A percentile compares a stretch with the other conserved stretches of the same genome.
Evolutionary conservation across 208 protist species (phyloP).

Genomic region (Leishmania major): DNA sequence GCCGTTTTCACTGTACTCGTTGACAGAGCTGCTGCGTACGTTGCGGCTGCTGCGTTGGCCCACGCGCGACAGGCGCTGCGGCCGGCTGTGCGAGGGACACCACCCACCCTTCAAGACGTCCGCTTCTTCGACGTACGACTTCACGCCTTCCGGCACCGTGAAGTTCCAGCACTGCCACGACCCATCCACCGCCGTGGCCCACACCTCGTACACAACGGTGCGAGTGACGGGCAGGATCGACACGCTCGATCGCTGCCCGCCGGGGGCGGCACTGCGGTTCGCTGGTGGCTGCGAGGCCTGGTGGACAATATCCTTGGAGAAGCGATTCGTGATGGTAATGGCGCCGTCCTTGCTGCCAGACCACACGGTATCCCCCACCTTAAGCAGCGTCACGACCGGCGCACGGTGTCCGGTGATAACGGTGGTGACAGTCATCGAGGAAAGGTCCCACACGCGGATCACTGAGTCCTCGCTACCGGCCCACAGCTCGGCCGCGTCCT

Average conservation of each 20-base stretch:
- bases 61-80: constrained; percentile 23
- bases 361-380: constrained; percentile 69
- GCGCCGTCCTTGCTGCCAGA: constrained; percentile 68
- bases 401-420: constrained; percentile 49
- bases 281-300: constrained; percentile 39
- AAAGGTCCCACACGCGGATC: constrained; percentile 66
- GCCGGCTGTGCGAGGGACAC: constrained; percentile 22
- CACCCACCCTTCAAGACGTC: constrained; percentile 9
- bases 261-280: constrained; percentile 8
- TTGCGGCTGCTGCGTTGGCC: constrained; percentile 8
- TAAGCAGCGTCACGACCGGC: constrained; percentile 50
- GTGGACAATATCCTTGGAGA: constrained; percentile 44
- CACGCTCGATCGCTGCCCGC: constrained; percentile 28
- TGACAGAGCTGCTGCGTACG: constrained; percentile 5
- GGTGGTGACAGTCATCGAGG: constrained; percentile 37
- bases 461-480: constrained; percentile 55
- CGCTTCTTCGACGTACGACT: constrained; percentile 5
- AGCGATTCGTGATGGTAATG: constrained; percentile 56
- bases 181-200: constrained; percentile 43
- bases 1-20: not conserved
- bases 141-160: constrained; percentile 27
- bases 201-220: constrained; percentile 48
- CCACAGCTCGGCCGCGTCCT: constrained; percentile 65
- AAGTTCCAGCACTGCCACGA: constrained; percentile 57
- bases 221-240: constrained; percentile 42